Base-by-base conservation (phyloP, 225 moss, liverwort and hornwort species). In the Rhytidiadelphus loreus region DNA sequence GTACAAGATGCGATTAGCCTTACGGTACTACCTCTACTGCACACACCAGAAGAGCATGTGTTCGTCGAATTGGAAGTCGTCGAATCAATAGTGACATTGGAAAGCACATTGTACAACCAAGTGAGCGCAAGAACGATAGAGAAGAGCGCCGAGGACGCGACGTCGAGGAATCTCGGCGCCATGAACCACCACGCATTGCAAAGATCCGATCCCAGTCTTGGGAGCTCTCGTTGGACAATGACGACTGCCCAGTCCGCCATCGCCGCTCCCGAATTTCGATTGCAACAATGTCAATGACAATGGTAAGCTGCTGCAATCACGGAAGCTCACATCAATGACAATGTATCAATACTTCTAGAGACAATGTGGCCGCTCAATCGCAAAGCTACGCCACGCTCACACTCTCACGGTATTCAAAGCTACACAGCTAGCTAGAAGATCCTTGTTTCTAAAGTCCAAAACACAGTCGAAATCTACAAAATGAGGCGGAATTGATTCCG, bases 141-240 rank as follows among this genome's bases (percentile, higher is more conserved):
- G 59, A 90, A 90, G 50, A 90, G n/a, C 61, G 70, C 85, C 8
- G 83, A 86, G 14, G 19, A 66, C 8, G 57, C 83, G 16, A 80
- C 62, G 46, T 75, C 87, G 70, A 90, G 81, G 8, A 89, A 50
- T 32, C 88, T 80, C 74, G 91, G 87, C 58, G 90, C 86, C 78
- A 80, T 46, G 41, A 88, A 84, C 91, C 89, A 86, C 89, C 89
- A 84, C 88, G 91, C 80, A 78, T 41, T 80, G 90, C 93, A 91
- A 26, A 88, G 48, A 72, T 78, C 58, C 16, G 35, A 48, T 66
- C 59, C 65, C 76, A 87, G 81, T 60, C 26, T 33, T 8, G 82
- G 48, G 39, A 88, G 77, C 63, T 71, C 77, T 39, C 35, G 33
- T 14, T 33, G 24, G 65, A 56, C 88, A 65, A 73, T 11, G 73